phyloP scores from a whole-genome alignment of 2,329 filamentous ascomycete species.

The Arthrobotrys entomopaga region DNA sequence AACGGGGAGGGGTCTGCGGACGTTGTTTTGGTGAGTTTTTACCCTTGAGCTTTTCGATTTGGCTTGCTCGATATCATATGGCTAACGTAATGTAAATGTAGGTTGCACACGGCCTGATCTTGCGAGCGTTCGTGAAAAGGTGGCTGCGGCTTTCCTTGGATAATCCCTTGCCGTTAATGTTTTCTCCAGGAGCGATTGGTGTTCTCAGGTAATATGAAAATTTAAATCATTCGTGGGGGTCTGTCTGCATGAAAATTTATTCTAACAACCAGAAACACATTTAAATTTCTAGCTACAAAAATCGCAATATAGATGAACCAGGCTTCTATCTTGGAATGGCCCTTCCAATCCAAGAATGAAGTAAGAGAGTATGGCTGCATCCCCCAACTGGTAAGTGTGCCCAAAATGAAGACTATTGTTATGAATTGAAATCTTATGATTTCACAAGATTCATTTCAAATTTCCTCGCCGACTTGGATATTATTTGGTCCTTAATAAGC shows the following conservation, averaged over 20 bases:
- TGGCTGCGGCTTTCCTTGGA: slow-evolving; percentile 66
- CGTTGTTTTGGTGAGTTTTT: slow-evolving; percentile 67
- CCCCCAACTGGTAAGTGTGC: too few relatives aligned
- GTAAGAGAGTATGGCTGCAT: too few relatives aligned
- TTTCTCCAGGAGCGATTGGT: slow-evolving; percentile 62
- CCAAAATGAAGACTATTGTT: too few relatives aligned
- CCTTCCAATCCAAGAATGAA: slow-evolving; percentile 22
- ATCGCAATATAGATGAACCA: slow-evolving; percentile 33
- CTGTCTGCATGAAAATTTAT: background rate
- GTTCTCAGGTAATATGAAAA: slow-evolving; percentile 58
- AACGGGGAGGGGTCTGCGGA: slow-evolving; percentile 64
- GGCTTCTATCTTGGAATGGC: slow-evolving; percentile 40
- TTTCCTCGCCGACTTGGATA: too few relatives aligned
- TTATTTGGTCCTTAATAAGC: too few relatives aligned
- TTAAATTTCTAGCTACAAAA: slow-evolving; percentile 27
- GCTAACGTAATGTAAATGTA: background rate
- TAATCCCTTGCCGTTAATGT: slow-evolving; percentile 61
- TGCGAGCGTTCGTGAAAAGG: slow-evolving; percentile 68
- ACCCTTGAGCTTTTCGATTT: background rate
- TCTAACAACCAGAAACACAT: background rate
- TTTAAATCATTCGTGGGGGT: background rate
- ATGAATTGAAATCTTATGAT: too few relatives aligned
- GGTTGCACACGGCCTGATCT: slow-evolving; percentile 65
- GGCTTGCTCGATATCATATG: too few relatives aligned
- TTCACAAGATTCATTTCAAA: too few relatives aligned